Percentiles rank a stretch among this genome's conserved stretches.
Evolutionary conservation across 345 rosid genomes (phyloP).

Genomic region (Erodium maritimum): DNA sequence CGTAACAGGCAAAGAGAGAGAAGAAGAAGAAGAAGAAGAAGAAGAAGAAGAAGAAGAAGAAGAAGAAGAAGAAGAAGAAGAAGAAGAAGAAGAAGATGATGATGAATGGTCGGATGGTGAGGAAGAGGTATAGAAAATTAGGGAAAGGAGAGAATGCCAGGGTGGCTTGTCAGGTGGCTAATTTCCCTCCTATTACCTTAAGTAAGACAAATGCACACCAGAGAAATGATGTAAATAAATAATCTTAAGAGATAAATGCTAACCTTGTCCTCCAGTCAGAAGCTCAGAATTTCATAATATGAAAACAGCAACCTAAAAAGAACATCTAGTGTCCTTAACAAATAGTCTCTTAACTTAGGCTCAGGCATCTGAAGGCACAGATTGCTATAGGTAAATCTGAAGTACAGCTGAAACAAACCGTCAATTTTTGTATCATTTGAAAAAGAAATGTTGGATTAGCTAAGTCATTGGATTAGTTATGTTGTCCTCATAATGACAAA

Average conservation of each 20-base stretch:
- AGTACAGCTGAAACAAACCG: conserved; percentile 14
- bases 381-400: conserved; percentile 97
- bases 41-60: too few species aligned
- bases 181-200: too few species aligned
- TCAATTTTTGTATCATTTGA: too few species aligned
- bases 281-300: conserved; percentile 81
- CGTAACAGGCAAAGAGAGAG: too few species aligned
- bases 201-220: neutral
- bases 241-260: conserved; percentile 15
- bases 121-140: too few species aligned
- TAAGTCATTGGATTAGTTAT: neutral
- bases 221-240: conserved; percentile 4
- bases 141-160: too few species aligned
- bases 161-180: too few species aligned
- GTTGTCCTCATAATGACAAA: neutral
- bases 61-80: too few species aligned
- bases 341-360: conserved; percentile 83
- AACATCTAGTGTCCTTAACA: conserved; percentile 74
- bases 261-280: conserved; percentile 55
- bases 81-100: too few species aligned
- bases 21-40: too few species aligned
- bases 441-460: too few species aligned
- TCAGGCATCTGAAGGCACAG: conserved; percentile 91
- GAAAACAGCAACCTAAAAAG: conserved; percentile 80
- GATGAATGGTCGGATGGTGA: too few species aligned